phyloP scores from a whole-genome alignment of 768 basidiomycete species.

The Phlegmacium glaucopus region DNA sequence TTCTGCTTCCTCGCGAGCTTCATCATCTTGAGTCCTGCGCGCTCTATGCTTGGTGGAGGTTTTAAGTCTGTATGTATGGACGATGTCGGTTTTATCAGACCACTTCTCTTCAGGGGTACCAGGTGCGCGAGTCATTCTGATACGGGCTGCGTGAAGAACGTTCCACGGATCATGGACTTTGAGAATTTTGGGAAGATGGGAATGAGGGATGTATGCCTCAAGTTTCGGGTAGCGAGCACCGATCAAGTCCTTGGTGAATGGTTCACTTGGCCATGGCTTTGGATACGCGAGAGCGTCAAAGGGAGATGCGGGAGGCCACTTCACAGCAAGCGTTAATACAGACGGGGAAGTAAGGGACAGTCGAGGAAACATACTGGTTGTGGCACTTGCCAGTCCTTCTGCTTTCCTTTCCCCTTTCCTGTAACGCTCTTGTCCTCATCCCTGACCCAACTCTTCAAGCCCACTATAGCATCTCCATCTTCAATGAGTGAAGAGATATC shows the following conservation, averaged over 20 bases:
- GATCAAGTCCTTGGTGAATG: constrained; percentile 24
- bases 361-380: too few species aligned
- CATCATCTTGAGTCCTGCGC: constrained; percentile 2
- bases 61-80: constrained; percentile 7
- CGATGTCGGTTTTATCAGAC: constrained; percentile 4
- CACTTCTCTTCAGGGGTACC: not conserved
- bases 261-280: constrained; percentile 36
- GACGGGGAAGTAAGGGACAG: not conserved
- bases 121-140: too few species aligned
- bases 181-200: constrained; percentile 19
- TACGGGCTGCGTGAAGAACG: constrained; percentile 4
- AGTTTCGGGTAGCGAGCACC: constrained; percentile 10
- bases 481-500: constrained; percentile 23
- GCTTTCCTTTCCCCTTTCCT: not conserved
- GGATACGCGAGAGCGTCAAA: constrained; percentile 36
- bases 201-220: constrained; percentile 21
- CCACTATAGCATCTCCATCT: constrained; percentile 12
- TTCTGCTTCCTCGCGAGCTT: not conserved
- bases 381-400: too few species aligned
- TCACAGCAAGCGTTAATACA: not conserved
- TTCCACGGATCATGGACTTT: constrained; percentile 23
- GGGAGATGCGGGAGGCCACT: constrained; percentile 15
- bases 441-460: not conserved
- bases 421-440: not conserved
- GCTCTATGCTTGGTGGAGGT: not conserved